Base-by-base conservation (phyloP, 306 rosid genomes). In the Canavalia gladiata region DNA sequence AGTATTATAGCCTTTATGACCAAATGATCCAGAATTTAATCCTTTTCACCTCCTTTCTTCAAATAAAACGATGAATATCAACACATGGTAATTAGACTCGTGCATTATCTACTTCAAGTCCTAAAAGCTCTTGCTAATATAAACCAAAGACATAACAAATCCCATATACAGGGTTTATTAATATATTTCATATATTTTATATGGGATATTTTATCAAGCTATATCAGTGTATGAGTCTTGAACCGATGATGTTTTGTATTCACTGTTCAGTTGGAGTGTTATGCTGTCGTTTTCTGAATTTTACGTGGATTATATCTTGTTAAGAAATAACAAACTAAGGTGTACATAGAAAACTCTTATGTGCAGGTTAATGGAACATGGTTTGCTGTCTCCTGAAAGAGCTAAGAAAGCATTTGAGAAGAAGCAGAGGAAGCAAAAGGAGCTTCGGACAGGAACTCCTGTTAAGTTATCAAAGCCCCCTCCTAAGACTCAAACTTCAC, bases 291-390 rank as follows among this genome's bases (percentile, higher is more conserved):
- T 66, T 77, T 68, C 74, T 68, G 57, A 77, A 33, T 29, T 51
- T 81, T 45, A 29, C 60, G 52, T 77, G 51, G 51, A 81, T 54
- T 47, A 58, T 60, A 42, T 37, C 8, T 52, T 75, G 49, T 45
- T 72, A n/a, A 31, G 50, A 56, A 34, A 49, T 77, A 9, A 50
- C 50, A 52, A 42, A 59, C 43, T 30, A 75, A 69, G 46, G 33
- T 30, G 69, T 65, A 7, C n/a, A 55, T 64, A 29, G 43, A 41
- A 66, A 65, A 33, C 42, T 74, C 46, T 8, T 74, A 76, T 84
- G 58, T 82, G 64, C 81, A 95, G 99, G 99, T 90, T 95, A 90
- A 93, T 93, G 99, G 99, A 95, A 64, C 98, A 95, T 77, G 99
- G 99, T 60, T 50, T 95, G 84, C 49, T 95, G 76, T 86, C 98